These are phyloP conservation scores for Paecilomyces niveus DNA, from an alignment of 2,329 filamentous ascomycete genomes.

Conservation along the genomic window DNA sequence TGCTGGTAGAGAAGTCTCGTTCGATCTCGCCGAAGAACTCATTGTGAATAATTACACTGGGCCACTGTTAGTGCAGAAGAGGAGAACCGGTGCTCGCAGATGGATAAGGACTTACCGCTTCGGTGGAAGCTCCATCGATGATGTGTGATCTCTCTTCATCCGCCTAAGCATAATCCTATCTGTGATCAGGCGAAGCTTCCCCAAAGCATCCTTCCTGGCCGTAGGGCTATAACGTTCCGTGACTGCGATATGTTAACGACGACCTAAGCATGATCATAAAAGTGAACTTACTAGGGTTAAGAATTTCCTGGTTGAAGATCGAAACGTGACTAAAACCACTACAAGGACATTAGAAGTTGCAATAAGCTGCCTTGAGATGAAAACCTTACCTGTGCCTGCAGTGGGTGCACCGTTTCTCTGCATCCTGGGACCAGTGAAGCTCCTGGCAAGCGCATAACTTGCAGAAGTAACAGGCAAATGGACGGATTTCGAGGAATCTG, in stretches of 20 bases:
- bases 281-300: slow-evolving; percentile 59
- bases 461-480: slow-evolving; percentile 92
- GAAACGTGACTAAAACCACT: slow-evolving; percentile 63
- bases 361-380: slow-evolving; percentile 5
- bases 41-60: slow-evolving; percentile 69
- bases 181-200: slow-evolving; percentile 79
- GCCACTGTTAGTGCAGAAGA: slow-evolving; percentile 4
- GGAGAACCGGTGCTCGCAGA: neutral
- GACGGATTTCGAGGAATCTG: slow-evolving; percentile 79
- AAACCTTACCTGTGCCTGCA: slow-evolving; percentile 53
- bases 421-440: slow-evolving; percentile 75
- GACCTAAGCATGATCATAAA: slow-evolving; percentile 32
- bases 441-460: slow-evolving; percentile 74
- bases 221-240: slow-evolving; percentile 47
- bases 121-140: slow-evolving; percentile 91
- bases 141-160: slow-evolving; percentile 86
- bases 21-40: slow-evolving; percentile 97
- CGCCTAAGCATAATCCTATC: slow-evolving; percentile 93
- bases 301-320: slow-evolving; percentile 88
- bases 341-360: slow-evolving; percentile 2
- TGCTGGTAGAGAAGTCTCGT: slow-evolving; percentile 88
- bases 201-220: slow-evolving; percentile 62
- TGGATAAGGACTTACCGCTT: slow-evolving; percentile 54
- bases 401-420: slow-evolving; percentile 60
- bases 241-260: slow-evolving; percentile 40